Conservation (phyloP, 2,329 filamentous ascomycete species). For the Penicillium expansum region DNA sequence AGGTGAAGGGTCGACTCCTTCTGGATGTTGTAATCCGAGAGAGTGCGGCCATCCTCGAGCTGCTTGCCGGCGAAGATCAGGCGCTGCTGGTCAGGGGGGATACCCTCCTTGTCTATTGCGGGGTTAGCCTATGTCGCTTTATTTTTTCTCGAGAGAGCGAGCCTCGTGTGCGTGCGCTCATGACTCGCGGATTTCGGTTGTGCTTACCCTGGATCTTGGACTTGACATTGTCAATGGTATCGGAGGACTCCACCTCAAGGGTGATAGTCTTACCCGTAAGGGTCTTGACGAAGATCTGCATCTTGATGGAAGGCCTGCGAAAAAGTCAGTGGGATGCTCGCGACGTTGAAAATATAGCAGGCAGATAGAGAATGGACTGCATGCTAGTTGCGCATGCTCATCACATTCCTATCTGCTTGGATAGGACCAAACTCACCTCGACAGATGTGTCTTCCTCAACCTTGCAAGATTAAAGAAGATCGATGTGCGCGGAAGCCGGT, state of each 20-base stretch:
- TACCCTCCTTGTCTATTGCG: slow-evolving; percentile 90
- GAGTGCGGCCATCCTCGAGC: slow-evolving; percentile 98
- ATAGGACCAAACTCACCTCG: slow-evolving; percentile 48
- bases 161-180: background rate
- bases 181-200: background rate
- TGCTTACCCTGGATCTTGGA: slow-evolving; percentile 74
- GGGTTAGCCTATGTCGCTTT: background rate
- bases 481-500: slow-evolving; percentile 25
- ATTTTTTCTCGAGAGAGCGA: background rate
- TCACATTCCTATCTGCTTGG: slow-evolving; percentile 5
- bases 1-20: slow-evolving; percentile 99
- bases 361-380: background rate
- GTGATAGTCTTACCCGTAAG: slow-evolving; percentile 99
- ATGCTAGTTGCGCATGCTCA: background rate
- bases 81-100: slow-evolving; percentile 98
- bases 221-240: slow-evolving; percentile 99
- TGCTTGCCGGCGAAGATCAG: slow-evolving; percentile 99
- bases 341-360: background rate
- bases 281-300: slow-evolving; percentile 60
- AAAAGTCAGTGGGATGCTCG: slow-evolving; percentile 18
- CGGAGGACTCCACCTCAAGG: slow-evolving; percentile 99
- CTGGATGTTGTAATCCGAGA: slow-evolving; percentile 99
- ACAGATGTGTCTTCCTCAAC: slow-evolving; percentile 63
- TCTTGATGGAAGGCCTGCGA: slow-evolving; percentile 47
- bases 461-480: slow-evolving; percentile 40